A percentile compares a stretch with the other conserved stretches of the same genome.
Conservation (phyloP, 768 basidiomycete genomes). For the Tephrocybe sp. region DNA sequence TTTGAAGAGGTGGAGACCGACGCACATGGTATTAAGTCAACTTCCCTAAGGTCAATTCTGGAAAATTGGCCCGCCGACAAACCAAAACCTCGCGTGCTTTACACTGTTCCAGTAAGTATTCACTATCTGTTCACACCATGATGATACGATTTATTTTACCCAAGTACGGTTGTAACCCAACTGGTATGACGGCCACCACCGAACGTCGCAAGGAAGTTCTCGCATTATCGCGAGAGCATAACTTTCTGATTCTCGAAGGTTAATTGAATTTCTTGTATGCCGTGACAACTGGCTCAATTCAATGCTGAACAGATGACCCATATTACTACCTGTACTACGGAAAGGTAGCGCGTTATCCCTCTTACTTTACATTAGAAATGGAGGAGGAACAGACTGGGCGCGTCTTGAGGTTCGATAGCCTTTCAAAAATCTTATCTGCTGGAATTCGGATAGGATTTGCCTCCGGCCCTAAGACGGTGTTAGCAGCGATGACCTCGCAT, state of each 20-base stretch:
- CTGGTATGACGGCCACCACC: constrained; percentile 68
- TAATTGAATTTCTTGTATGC: constrained; percentile 5
- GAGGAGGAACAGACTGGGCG: constrained; percentile 62
- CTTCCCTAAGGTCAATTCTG: constrained; percentile 55
- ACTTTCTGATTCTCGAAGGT: constrained; percentile 84
- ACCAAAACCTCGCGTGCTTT: constrained; percentile 70
- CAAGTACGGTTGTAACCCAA: constrained; percentile 85
- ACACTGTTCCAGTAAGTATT: constrained; percentile 65
- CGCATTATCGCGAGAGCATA: constrained; percentile 60
- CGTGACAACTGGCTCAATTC: neutral
- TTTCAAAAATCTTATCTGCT: constrained; percentile 75
- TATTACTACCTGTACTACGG: constrained; percentile 78
- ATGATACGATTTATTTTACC: neutral
- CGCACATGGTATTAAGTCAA: constrained; percentile 57
- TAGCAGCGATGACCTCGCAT: constrained; percentile 65
- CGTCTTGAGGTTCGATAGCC: constrained; percentile 82
- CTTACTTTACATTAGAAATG: constrained; percentile 76
- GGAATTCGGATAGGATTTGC: constrained; percentile 78
- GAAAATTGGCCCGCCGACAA: constrained; percentile 68
- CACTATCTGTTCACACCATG: neutral
- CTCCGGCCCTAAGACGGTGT: constrained; percentile 62
- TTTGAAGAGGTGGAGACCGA: constrained; percentile 68
- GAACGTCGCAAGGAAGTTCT: constrained; percentile 70
- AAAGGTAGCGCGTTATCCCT: constrained; percentile 52
- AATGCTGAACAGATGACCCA: constrained; percentile 57